Base-by-base conservation (phyloP, 805 yeast species). In the Pichia pseudocactophila region DNA sequence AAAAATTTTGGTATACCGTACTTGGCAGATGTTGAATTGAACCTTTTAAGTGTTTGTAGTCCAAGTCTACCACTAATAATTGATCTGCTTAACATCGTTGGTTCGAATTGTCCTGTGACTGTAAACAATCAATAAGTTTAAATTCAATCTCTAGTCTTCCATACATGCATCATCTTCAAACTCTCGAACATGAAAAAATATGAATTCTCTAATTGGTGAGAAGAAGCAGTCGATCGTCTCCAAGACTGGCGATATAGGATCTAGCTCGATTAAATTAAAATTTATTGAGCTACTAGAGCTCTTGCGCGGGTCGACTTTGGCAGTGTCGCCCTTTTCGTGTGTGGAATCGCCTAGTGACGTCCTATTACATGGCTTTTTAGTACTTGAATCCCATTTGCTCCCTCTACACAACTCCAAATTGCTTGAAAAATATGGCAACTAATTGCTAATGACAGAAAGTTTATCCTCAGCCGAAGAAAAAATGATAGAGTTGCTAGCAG, bases 1-100 rank as follows among this genome's bases (percentile, higher is more conserved):
- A 63, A 42, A 25, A 50, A 62, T 13, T 50, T 51, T 27, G 66
- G 68, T 19, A 59, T 30, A 2, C 43, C 48, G 17, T 49, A 43
- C 30, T 54, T 48, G 25, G 49, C 50, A 7, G 49, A 43, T 1
- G 51, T 48, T 5, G 51, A 36, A 31, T 48, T 48, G 7, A 38
- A 33, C 39, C 51, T 48, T 13, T 20, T 27, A 10, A 39, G 39
- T 13, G 47, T 28, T 28, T 37, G 40, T 19, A 43, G 22, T 9
- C 35, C 45, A 15, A 34, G 13, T 22, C 42, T 22, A 5, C 39
- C 34, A 17, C 36, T 10, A 13, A 34, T 30, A 3, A 43, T 30
- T 11, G 37, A 39, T 43, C 40, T 38, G 2, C 30, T 13, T 20
- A 43, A 28, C 46, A 43, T 43, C 6, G 15, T 28, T 28, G 12